Conservation (phyloP, 176 grass and related monocot genomes). For the Rhynchospora tenuis region DNA sequence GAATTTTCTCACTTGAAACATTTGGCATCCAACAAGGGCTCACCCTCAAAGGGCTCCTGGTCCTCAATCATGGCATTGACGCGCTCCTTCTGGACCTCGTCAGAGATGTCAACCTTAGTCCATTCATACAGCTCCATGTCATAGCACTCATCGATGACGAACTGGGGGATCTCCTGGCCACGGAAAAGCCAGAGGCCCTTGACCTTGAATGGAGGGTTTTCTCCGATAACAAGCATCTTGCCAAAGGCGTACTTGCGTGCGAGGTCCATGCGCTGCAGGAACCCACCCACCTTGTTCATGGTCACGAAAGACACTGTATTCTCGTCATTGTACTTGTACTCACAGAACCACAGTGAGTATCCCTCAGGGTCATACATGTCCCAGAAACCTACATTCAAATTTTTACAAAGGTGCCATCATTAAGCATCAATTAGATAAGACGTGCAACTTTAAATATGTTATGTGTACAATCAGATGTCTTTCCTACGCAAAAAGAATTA, state of each 20-base stretch:
- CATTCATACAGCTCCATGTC: slow-evolving; percentile 89
- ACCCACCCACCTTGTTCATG: slow-evolving; percentile 89
- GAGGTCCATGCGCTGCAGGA: slow-evolving; percentile 93
- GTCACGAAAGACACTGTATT: slow-evolving; percentile 85
- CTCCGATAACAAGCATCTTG: slow-evolving; percentile 83
- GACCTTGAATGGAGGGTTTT: slow-evolving; percentile 61
- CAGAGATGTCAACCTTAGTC: slow-evolving; percentile 68
- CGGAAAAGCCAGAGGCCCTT: slow-evolving; percentile 86
- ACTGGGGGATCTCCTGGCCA: slow-evolving; percentile 60
- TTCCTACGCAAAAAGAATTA: not conserved
- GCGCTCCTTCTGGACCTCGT: slow-evolving; percentile 68
- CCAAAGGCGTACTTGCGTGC: slow-evolving; percentile 80
- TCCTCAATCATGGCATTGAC: slow-evolving; percentile 83
- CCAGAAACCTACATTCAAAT: slow-evolving; percentile 79
- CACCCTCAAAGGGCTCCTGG: slow-evolving; percentile 71
- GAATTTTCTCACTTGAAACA: slow-evolving; percentile 69
- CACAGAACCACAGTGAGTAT: slow-evolving; percentile 96
- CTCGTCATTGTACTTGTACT: slow-evolving; percentile 99
- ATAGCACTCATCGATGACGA: slow-evolving; percentile 70
- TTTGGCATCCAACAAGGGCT: slow-evolving; percentile 66
- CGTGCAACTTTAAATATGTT: not conserved
- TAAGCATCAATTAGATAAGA: not conserved
- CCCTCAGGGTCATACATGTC: slow-evolving; percentile 97
- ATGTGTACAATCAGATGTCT: not conserved
- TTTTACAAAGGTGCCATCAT: not conserved